Conservation (phyloP, 495 filamentous ascomycete species). For the Hypoxylon cercidicola region DNA sequence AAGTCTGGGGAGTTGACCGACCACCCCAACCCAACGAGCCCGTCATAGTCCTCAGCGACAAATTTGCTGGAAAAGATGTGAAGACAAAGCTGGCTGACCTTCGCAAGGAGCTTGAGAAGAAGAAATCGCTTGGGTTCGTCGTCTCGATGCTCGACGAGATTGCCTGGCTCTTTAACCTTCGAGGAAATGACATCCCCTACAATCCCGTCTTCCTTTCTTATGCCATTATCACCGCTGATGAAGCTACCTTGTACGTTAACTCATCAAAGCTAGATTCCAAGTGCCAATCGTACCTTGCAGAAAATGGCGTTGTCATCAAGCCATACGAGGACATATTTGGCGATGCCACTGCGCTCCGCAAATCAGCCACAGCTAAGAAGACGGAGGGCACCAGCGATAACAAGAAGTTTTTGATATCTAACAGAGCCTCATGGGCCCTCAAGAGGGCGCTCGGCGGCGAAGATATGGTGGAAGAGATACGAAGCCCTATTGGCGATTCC, state of each 20-base stretch:
- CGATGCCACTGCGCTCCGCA: conserved; percentile 72
- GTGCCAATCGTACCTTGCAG: conserved; percentile 74
- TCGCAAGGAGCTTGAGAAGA: conserved; percentile 90
- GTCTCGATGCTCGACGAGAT: conserved; percentile 97
- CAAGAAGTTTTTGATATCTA: conserved; percentile 88
- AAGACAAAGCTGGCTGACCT: conserved; percentile 87
- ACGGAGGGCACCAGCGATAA: conserved; percentile 46
- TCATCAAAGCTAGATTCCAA: conserved; percentile 77
- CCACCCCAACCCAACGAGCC: conserved; percentile 81
- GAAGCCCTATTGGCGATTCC: conserved; percentile 90
- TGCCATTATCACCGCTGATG: conserved; percentile 83
- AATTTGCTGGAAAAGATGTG: conserved; percentile 85
- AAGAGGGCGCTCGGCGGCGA: conserved; percentile 90
- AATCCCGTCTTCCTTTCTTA: conserved; percentile 99
- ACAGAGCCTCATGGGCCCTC: conserved; percentile 92
- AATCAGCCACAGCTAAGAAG: conserved; percentile 51
- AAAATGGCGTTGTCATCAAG: conserved; percentile 74
- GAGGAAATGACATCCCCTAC: conserved; percentile 96
- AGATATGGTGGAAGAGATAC: conserved; percentile 82
- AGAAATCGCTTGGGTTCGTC: conserved; percentile 87
- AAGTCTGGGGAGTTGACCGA: conserved; percentile 80
- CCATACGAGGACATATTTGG: conserved; percentile 88
- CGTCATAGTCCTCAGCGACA: conserved; percentile 72
- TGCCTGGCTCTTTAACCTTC: conserved; percentile 96
- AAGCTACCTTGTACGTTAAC: conserved; percentile 87